Base-by-base conservation (phyloP, 257 asterid genomes). In the Jacaranda copaia region DNA sequence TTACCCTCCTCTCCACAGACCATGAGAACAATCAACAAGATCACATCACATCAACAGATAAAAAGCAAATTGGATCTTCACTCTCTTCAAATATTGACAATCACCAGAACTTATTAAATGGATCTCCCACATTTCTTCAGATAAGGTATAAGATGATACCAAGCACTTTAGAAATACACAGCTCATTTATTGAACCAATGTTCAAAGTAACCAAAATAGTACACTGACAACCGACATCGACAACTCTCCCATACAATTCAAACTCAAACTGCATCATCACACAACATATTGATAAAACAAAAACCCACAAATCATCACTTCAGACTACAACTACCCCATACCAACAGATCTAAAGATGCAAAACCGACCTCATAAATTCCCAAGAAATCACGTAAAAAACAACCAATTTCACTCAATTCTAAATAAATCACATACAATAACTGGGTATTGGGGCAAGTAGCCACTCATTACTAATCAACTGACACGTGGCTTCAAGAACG, bases 341-440 rank as follows among this genome's bases (percentile, higher is more conserved):
- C 59, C 64, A 48, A 52, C 70, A 58, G 79, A 79, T 79, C 83
- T 66, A 65, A 15, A 43, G 48, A 55, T 35, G 48, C 38, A 43
- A 72, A 57, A 46, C 12, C 32, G 64, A 46, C 72, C 72, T 13
- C 56, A 36, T 2, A 67, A 67, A 66, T 18, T 5, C 20, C 38
- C 65, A 18, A 65, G 2, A 66, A 56, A 32, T 53, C 56, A 46
- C 39, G 10, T 42, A 3, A 55, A 55, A n/a, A 46, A 19, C 2
- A 32, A 10, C 9, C n/a, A 32, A 77, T 16, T 46, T 48, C 59
- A 18, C 68, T 36, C 39, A 61, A 59, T 70, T 77, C 25, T 53
- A 16, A 59, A 49, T 16, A 58, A 59, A 73, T 43, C 39, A 25
- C 14, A 46, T 32, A 11, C 76, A 38, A 12, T 5, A 12, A 19